These are phyloP conservation scores for Suillus bovinus DNA, from an alignment of 768 basidiomycete genomes.

Conservation along the genomic window DNA sequence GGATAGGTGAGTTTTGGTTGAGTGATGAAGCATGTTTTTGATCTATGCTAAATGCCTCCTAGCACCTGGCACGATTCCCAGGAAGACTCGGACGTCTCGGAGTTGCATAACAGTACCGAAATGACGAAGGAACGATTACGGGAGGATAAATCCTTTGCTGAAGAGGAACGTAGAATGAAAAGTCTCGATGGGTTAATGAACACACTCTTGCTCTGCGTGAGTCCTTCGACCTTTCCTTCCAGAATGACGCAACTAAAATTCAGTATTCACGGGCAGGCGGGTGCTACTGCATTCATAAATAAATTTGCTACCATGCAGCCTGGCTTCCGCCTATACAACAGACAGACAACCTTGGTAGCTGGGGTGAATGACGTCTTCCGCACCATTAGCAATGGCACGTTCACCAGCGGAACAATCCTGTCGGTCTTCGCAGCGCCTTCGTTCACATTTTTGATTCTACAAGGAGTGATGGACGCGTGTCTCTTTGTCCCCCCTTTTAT, in stretches of 20 bases:
- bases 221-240: background rate
- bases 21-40: background rate
- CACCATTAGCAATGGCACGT: background rate
- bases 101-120: background rate
- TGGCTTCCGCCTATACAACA: background rate
- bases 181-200: background rate
- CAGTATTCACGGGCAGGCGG: background rate
- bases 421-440: conserved; percentile 6
- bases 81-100: background rate
- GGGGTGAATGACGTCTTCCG: background rate
- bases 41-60: background rate
- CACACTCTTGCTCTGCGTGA: background rate
- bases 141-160: background rate
- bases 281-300: background rate
- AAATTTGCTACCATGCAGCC: background rate
- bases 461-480: conserved; percentile 4
- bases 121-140: background rate
- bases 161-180: conserved; percentile 2
- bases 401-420: background rate
- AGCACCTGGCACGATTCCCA: background rate
- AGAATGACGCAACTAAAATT: background rate
- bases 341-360: background rate
- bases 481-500: background rate
- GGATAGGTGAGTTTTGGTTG: background rate
- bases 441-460: background rate